Conservation (phyloP, 345 rosid genomes). For the Rhodamnia argentea region DNA sequence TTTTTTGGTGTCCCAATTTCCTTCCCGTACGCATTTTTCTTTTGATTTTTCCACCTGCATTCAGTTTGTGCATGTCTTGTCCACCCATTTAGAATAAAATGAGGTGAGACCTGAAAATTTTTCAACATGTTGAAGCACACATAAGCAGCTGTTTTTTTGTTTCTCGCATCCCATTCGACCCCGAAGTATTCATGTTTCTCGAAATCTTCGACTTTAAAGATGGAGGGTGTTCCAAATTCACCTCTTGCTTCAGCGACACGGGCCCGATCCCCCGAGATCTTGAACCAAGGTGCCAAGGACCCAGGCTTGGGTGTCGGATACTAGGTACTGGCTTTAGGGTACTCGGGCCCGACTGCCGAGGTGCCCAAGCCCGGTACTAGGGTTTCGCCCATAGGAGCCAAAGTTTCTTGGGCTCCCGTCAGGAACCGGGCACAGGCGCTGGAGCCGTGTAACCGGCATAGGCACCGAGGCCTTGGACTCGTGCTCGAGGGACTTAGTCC, state of each 20-base stretch:
- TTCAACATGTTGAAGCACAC: background rate
- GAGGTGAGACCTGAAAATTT: background rate
- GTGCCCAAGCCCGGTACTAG: background rate
- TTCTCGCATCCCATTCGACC: background rate
- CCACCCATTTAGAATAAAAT: background rate
- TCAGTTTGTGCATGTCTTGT: background rate
- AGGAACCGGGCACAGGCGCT: fast-evolving
- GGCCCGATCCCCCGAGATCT: background rate
- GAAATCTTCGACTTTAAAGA: background rate
- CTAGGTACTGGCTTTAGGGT: background rate
- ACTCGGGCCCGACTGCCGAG: fast-evolving
- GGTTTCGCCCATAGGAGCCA: background rate
- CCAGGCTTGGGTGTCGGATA: fast-evolving
- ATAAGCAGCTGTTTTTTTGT: background rate
- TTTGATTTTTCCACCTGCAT: fast-evolving
- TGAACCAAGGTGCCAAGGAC: background rate
- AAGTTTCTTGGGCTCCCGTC: background rate
- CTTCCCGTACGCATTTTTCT: background rate
- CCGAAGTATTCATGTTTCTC: background rate
- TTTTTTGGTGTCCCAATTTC: background rate
- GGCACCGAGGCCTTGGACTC: fast-evolving
- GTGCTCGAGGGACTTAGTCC: background rate
- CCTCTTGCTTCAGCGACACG: background rate
- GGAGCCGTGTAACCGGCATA: fast-evolving
- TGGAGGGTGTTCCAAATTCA: background rate